A percentile compares a stretch with the other conserved stretches of the same genome.
Evolutionary conservation across 2,329 filamentous ascomycete species (phyloP).

Genomic region (Aureobasidium sp.): DNA sequence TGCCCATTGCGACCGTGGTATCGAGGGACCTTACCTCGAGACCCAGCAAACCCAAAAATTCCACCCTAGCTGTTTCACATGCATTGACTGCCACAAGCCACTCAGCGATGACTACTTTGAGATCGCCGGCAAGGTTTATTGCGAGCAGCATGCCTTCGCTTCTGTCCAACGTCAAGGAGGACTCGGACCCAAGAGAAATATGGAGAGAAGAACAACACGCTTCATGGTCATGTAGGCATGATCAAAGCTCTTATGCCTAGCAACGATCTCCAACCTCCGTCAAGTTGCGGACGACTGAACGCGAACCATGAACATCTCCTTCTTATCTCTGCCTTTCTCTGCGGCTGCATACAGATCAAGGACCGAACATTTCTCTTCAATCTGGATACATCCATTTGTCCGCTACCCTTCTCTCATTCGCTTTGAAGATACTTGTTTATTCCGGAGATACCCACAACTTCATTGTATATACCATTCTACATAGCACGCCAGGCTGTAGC

Average conservation of each 20-base stretch:
- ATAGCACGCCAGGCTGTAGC: not conserved
- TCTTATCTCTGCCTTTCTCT: not conserved
- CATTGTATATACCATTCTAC: conserved; percentile 2
- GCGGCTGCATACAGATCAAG: not conserved
- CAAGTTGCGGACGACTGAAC: not conserved
- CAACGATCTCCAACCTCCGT: not conserved
- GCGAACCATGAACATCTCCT: conserved; percentile 6
- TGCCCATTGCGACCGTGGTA: conserved; percentile 67
- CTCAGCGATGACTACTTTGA: conserved; percentile 86
- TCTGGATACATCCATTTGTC: not conserved
- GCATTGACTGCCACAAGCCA: conserved; percentile 64
- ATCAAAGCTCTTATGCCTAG: not conserved
- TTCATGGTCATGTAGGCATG: conserved; percentile 26
- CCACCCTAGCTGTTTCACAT: conserved; percentile 80
- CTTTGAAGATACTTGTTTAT: conserved; percentile 2
- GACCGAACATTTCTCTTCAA: not conserved
- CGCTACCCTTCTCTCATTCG: not conserved
- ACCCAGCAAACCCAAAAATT: conserved; percentile 71
- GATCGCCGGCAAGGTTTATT: conserved; percentile 69
- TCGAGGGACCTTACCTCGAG: conserved; percentile 89
- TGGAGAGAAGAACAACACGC: conserved; percentile 26
- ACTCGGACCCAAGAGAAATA: conserved; percentile 9
- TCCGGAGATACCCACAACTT: conserved; percentile 7
- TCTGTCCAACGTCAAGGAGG: conserved; percentile 10
- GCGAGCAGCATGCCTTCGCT: conserved; percentile 71